Base-by-base conservation (phyloP, 2,329 filamentous ascomycete species). In the Ophiostoma pallidulum region DNA sequence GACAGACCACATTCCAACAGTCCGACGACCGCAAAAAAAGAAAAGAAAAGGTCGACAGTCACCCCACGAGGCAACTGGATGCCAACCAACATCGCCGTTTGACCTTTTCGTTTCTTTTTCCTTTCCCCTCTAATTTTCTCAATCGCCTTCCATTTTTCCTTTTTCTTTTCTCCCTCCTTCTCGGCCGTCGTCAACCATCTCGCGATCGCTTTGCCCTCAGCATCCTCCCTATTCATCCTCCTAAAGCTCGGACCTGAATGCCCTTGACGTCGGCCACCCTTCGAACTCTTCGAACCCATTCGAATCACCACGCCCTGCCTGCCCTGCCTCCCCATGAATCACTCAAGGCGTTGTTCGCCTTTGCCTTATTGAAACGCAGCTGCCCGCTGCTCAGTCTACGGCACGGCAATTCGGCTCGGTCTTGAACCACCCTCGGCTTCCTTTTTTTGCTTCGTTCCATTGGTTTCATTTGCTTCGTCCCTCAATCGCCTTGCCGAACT, bases 271-370 rank as follows among this genome's bases (percentile, higher is more conserved):
- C n/a, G n/a, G n/a, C n/a, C 10, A 28, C 24, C 24, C 24, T 28
- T 28, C 24, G 24, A 10, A 28, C 10, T 28, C n/a, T n/a, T n/a
- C n/a, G n/a, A n/a, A n/a, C n/a, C 7, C 22, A 10, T 33, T 35
- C 19, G 13, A 28, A 16, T 33, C 14, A 4, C 20, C 20, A n/a
- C n/a, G n/a, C 14, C n/a, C 29, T 18, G 9, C 14, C 18, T 22
- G 13, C 10, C n/a, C 13, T 29, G 35, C 18, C 7, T 42, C 32
- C 28, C 26, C 35, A 49, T 49, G 47, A 44, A 31, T 41, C 41
- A 38, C 10, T 26, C 36, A 10, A 9, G 26, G 19, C 22, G 18
- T 13, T 33, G 16, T 22, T 14, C 24, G 39, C 24, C 45, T 31
- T 39, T 18, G 31, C n/a, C n/a, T 33, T 29, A 19, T 18, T 26